A percentile compares a stretch with the other conserved stretches of the same genome.
Conservation (phyloP, 305 asterid species). For the Solanum hybrid region DNA sequence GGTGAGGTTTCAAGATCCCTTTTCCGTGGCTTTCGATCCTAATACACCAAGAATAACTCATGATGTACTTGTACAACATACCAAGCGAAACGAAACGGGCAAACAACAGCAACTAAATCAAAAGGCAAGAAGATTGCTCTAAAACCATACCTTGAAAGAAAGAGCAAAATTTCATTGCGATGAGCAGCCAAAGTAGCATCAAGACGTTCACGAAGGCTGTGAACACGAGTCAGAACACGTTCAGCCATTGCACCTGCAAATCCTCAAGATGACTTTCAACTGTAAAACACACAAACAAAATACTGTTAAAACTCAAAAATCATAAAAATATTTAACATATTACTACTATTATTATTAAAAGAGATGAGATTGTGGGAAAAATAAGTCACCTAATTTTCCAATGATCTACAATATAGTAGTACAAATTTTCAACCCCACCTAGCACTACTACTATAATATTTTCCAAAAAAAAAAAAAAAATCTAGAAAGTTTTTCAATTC, state of each 20-base stretch:
- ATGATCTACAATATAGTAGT: constrained; percentile 19
- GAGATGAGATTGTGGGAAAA: neutral
- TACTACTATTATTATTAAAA: neutral
- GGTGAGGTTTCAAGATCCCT: constrained; percentile 66
- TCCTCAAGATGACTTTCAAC: constrained; percentile 25
- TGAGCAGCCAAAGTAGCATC: constrained; percentile 76
- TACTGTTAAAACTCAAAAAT: neutral
- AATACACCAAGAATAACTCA: constrained; percentile 2
- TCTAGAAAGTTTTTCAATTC: neutral
- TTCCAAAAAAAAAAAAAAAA: neutral
- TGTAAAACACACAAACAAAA: constrained; percentile 1
- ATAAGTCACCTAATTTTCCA: constrained; percentile 21
- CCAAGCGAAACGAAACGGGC: neutral
- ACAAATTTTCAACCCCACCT: constrained; percentile 24
- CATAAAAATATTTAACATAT: neutral
- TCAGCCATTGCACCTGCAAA: constrained; percentile 51
- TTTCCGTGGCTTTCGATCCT: constrained; percentile 72
- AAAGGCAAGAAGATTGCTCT: neutral
- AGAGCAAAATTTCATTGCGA: constrained; percentile 61
- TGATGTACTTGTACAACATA: neutral
- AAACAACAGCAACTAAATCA: neutral
- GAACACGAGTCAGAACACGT: constrained; percentile 80
- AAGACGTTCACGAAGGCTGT: constrained; percentile 92
- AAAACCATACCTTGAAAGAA: constrained; percentile 49
- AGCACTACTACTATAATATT: neutral